Evolutionary conservation across 805 yeast species (phyloP).

Genomic region (Candida palmyrensis): DNA sequence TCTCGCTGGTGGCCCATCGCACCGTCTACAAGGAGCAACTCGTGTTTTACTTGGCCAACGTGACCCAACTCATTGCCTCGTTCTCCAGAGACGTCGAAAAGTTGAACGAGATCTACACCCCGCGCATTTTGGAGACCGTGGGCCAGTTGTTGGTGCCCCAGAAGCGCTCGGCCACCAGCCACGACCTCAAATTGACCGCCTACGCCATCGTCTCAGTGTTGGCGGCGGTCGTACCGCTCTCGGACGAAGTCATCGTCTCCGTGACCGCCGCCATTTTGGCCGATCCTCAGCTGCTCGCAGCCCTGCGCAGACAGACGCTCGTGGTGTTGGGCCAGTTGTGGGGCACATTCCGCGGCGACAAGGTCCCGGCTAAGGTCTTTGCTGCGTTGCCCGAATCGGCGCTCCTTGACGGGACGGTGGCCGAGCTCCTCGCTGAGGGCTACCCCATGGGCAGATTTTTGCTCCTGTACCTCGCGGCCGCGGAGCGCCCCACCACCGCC

Average conservation of each 20-base stretch:
- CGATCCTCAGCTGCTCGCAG: constrained; percentile 9
- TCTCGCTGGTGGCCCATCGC: constrained; percentile 45
- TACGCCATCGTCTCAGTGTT: constrained; percentile 79
- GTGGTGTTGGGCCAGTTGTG: constrained; percentile 39
- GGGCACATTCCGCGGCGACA: constrained; percentile 10
- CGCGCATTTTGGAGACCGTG: constrained; percentile 52
- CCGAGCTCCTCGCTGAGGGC: constrained; percentile 16
- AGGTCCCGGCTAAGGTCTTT: not conserved
- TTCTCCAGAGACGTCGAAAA: constrained; percentile 41
- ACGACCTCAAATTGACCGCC: constrained; percentile 75
- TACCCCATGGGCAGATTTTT: constrained; percentile 28
- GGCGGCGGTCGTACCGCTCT: constrained; percentile 63
- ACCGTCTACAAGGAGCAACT: constrained; percentile 64
- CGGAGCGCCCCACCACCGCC: constrained; percentile 16
- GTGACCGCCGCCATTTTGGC: constrained; percentile 30
- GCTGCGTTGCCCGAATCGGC: not conserved
- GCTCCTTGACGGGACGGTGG: not conserved
- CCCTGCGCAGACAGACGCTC: constrained; percentile 25
- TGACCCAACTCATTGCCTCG: constrained; percentile 66
- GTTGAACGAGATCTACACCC: constrained; percentile 43
- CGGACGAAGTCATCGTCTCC: constrained; percentile 21
- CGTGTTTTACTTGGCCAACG: constrained; percentile 71
- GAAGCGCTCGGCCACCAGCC: constrained; percentile 22
- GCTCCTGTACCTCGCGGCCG: constrained; percentile 17
- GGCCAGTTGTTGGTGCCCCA: constrained; percentile 48